Base-by-base conservation (phyloP, 148 eudicot species). In the Hydrangea macrophylla region DNA sequence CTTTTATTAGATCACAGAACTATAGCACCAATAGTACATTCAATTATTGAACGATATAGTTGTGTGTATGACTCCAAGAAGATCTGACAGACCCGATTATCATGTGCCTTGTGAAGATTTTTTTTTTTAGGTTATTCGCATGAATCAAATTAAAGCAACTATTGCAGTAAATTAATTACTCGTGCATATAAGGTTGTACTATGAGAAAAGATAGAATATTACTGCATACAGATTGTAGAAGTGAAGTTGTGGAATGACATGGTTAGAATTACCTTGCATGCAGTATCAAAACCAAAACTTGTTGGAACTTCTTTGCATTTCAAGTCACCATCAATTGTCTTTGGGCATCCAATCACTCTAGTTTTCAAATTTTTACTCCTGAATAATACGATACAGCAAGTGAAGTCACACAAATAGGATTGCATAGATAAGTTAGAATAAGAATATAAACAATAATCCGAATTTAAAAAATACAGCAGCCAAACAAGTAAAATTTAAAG, bases 251-350 rank as follows among this genome's bases (percentile, higher is more conserved):
- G 33, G 9, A 36, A 36, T 22, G 36, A 36, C 39, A 56, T 17
- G 44, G 20, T 20, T 24, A 62, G 77, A 50, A 68, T 81, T 73
- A 94, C 99, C 99, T 91, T 95, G 89, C 99, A 95, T 61, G 99
- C 99, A 70, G 99, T 95, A 79, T 95, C 99, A 87, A 95, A 94
- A 37, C 99, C 99, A 80, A 95, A 95, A 78, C 99, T 95, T 50
- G 78, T 62, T 10, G 99, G 99, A 60, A 91, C 99, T 73, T 91
- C 97, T 78, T 95, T 95, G 85, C 88, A 76, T 73, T 95, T 94
- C 48, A 95, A 83, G 78, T 95, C 99, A 69, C 99, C 99, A 67
- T 95, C 99, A 75, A 95, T 95, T 39, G 99, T 95, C 85, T 95
- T 94, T 32, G 99, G 99, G 76, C 99, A 95, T 62, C 99, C 99